phyloP scores from a whole-genome alignment of 148 eudicot species.

The Diospyros kaki region DNA sequence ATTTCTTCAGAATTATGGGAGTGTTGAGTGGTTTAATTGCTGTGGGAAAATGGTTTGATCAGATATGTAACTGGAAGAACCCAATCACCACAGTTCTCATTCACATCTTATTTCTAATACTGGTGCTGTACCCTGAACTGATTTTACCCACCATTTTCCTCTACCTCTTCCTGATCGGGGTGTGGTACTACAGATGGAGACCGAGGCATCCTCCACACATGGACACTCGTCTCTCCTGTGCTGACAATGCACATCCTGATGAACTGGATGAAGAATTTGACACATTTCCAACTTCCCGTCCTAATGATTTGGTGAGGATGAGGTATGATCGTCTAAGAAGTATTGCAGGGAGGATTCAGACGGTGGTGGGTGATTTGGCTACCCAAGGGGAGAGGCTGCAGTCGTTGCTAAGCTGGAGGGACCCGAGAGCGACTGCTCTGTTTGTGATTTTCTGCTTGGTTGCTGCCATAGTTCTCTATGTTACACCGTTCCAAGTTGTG shows the following conservation, averaged over 20 bases:
- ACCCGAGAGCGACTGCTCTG: conserved; percentile 10
- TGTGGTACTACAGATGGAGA: conserved; percentile 59
- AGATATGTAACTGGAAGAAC: conserved; percentile 57
- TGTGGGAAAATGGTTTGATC: conserved; percentile 38
- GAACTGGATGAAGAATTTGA: conserved; percentile 93
- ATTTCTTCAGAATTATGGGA: conserved; percentile 67
- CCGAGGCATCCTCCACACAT: conserved; percentile 83
- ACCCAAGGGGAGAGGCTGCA: conserved; percentile 13
- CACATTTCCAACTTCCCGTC: conserved; percentile 65
- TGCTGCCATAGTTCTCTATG: conserved; percentile 9
- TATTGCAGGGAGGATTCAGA: conserved; percentile 86
- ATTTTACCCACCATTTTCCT: conserved; percentile 50
- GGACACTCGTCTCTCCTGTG: conserved; percentile 73
- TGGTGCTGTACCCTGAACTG: conserved; percentile 60
- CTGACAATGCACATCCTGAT: conserved; percentile 55
- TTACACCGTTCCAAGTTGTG: conserved; percentile 12
- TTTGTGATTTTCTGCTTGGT: conserved; percentile 11
- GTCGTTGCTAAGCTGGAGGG: conserved; percentile 12
- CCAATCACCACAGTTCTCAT: conserved; percentile 47
- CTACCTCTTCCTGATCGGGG: conserved; percentile 43
- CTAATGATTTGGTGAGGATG: conserved; percentile 56
- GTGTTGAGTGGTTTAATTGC: conserved; percentile 47
- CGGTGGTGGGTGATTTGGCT: conserved; percentile 66
- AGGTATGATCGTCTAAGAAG: conserved; percentile 86
- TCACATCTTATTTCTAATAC: conserved; percentile 27